Conservation (phyloP, 331 rosid genomes). For the Acacia concinna region DNA sequence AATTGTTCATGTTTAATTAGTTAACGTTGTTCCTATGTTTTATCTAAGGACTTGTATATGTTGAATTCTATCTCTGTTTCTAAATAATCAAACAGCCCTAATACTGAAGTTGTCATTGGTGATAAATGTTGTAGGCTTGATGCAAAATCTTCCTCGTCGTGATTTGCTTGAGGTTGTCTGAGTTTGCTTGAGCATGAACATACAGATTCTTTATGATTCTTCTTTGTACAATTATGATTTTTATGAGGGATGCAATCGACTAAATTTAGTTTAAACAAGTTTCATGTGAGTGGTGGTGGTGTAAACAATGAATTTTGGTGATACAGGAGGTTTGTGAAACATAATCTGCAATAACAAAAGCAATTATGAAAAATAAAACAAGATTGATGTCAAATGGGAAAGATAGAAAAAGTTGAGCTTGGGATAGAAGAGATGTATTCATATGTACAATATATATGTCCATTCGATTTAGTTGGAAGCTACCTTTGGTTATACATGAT, state of each 20-base stretch:
- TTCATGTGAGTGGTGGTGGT: constrained; percentile 1
- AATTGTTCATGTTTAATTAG: neutral
- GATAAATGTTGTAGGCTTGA: too few species aligned
- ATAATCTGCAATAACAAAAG: too few species aligned
- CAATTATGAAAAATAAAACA: too few species aligned
- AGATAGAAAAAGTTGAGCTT: too few species aligned
- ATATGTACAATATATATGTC: too few species aligned
- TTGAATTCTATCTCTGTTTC: neutral
- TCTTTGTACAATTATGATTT: neutral
- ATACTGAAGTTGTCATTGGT: too few species aligned
- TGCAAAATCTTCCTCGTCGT: too few species aligned
- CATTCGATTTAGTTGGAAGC: too few species aligned
- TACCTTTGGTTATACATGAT: too few species aligned
- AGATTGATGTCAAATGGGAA: too few species aligned
- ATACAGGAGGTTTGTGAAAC: neutral
- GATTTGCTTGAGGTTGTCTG: neutral
- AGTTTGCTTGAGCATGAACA: neutral
- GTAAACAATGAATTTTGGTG: neutral
- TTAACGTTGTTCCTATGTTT: neutral
- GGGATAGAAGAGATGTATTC: too few species aligned
- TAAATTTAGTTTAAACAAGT: neutral
- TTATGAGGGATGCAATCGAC: neutral
- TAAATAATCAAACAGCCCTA: too few species aligned
- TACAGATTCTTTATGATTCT: neutral
- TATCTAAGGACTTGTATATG: neutral